These are phyloP conservation scores for Fusarium euwallaceae DNA, from an alignment of 2,329 filamentous ascomycete species.

Conservation along the genomic window DNA sequence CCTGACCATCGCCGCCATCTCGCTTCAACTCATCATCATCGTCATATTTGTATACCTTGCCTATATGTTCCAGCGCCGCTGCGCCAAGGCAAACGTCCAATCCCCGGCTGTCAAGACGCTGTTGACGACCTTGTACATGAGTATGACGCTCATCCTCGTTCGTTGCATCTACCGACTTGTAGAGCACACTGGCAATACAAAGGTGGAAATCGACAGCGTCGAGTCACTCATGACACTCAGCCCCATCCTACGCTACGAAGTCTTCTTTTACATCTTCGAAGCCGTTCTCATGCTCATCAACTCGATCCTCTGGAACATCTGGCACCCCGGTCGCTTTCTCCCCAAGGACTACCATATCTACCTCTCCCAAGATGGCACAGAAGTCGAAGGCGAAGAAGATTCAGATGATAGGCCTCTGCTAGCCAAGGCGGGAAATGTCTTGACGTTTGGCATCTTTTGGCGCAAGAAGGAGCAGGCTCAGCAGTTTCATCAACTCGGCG, in stretches of 20 bases:
- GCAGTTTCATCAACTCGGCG: not conserved
- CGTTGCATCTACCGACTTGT: constrained; percentile 69
- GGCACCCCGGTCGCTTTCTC: constrained; percentile 63
- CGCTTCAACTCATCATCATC: constrained; percentile 63
- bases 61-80: constrained; percentile 59
- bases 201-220: constrained; percentile 20
- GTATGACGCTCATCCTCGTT: constrained; percentile 60
- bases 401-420: not conserved
- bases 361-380: constrained; percentile 60
- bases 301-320: constrained; percentile 60
- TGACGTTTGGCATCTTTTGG: constrained; percentile 4
- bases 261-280: constrained; percentile 70
- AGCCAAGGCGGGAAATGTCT: not conserved
- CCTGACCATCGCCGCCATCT: constrained; percentile 58
- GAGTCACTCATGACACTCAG: constrained; percentile 43
- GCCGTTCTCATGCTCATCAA: constrained; percentile 64
- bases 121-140: constrained; percentile 58
- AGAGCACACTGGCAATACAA: constrained; percentile 53
- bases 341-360: constrained; percentile 62
- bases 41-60: constrained; percentile 59
- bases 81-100: constrained; percentile 18
- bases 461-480: not conserved
- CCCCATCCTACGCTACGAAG: constrained; percentile 65
- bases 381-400: constrained; percentile 1
- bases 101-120: not conserved